Base-by-base conservation (phyloP, 768 basidiomycete genomes). In the Serendipita sp. region DNA sequence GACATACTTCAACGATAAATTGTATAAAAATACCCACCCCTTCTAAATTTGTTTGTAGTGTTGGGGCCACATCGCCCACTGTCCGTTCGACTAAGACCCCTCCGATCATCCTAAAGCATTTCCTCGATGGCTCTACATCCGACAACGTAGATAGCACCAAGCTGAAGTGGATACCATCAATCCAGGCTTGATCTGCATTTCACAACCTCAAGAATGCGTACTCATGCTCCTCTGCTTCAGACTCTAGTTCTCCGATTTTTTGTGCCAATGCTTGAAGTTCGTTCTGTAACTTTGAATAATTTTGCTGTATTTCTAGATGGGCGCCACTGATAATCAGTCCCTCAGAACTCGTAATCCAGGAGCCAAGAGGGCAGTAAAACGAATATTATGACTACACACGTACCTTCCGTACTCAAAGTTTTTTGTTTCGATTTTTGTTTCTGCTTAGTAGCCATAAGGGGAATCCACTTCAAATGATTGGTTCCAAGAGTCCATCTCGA, bases 41-140 rank as follows among this genome's bases (percentile, higher is more conserved):
- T 71, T 92, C 86, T 62, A 83, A 79, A 70, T 93, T 97, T n/a
- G 86, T 90, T 73, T 89, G 83, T 48, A 99, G 76, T 34, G 88
- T 85, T 44, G 96, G 95, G 44, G 89, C 85, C 60, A 98, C 91
- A 69, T 98, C 95, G 72, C 88, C 86, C 53, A 98, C 96, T 1
- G 94, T 97, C 54, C 94, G 81, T 73, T 98, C 93, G 34, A 98
- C 95, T 15, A 99, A 81, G 3, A 96, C 86, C 34, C 95, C 95
- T 3, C 96, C 96, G 68, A 99, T 88, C 69, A 98, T 79, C 63
- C 95, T 86, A 77, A 97, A 99, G 75, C 96, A 98, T 77, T 92
- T 93, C 65, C 96, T 85, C 74, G 85, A 81, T 16, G 95, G 93
- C 66, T 94, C 89, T 8, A 85, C 85, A 68, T 97, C 92, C 68